Base-by-base conservation (phyloP, 2,329 filamentous ascomycete species). In the Colletotrichum lindemuthianum region DNA sequence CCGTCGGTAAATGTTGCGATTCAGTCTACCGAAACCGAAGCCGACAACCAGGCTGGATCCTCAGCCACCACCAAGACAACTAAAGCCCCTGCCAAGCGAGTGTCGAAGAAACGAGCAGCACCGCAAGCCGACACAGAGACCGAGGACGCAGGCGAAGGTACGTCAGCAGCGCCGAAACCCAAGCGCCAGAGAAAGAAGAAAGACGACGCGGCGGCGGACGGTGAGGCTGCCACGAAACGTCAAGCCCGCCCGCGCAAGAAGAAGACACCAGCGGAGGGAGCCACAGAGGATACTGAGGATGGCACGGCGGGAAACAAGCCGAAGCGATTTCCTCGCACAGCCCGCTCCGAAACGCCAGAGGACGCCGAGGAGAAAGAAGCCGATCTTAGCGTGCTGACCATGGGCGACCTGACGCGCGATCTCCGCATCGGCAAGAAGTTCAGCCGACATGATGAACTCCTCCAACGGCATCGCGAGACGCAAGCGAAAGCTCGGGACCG, bases 351-450 rank as follows among this genome's bases (percentile, higher is more conserved):
- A 4, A 90, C 88, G 0, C 89, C 89, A 2, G 87, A 90, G 57
- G 86, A 89, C 68, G 86, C 88, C 4, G 88, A 91, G 70, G 75
- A 77, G 32, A 82, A 85, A 63, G 75, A 84, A 67, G 88, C 95
- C 59, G 90, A 93, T 71, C 81, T 87, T 24, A 84, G 85, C 32
- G 84, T 83, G 4, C 84, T 91, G 33, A 92, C 87, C 58, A 92
- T 96, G 88, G 85, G 84, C 47, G 90, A 93, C 61, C 77, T 96
- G 3, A 91, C 88, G 53, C 86, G 84, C 66, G 90, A 92, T 71
- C 79, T 91, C 56, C 84, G 84, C 24, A 89, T 90, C 60, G 92
- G 92, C 61, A 92, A 91, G 74, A 88, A 90, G 65, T 94, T 92
- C 60, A 89, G 88, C 71, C 85, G 89, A 3, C 91, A 93, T 69